These are phyloP conservation scores for Trichoderma oligosporum DNA, from an alignment of 2,329 filamentous ascomycete species.

Conservation along the genomic window DNA sequence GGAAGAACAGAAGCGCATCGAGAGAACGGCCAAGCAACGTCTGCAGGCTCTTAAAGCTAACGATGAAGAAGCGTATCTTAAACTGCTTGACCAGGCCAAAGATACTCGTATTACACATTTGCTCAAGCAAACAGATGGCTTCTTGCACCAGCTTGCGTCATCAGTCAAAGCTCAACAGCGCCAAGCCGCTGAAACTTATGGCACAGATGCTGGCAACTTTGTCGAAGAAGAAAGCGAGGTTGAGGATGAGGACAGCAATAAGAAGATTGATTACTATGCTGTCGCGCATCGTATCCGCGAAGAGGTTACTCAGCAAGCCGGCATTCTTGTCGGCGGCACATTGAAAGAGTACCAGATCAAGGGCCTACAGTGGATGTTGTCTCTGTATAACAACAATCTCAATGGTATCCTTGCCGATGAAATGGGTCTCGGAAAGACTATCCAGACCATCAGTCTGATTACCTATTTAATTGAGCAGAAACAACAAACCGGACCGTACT, in stretches of 20 bases:
- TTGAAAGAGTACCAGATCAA: slow-evolving; percentile 98
- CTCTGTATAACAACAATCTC: slow-evolving; percentile 98
- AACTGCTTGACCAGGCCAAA: slow-evolving; percentile 95
- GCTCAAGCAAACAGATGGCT: slow-evolving; percentile 94
- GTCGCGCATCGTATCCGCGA: slow-evolving; percentile 96
- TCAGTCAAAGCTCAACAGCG: slow-evolving; percentile 95
- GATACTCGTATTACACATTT: slow-evolving; percentile 98
- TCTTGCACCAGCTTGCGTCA: slow-evolving; percentile 89
- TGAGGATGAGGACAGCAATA: slow-evolving; percentile 64
- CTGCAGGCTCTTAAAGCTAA: slow-evolving; percentile 97
- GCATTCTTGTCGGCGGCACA: slow-evolving; percentile 82
- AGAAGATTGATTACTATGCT: slow-evolving; percentile 97
- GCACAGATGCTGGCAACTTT: slow-evolving; percentile 52
- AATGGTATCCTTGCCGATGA: slow-evolving; percentile 98
- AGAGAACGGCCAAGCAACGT: slow-evolving; percentile 98
- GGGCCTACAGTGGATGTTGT: slow-evolving; percentile 99
- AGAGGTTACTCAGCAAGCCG: slow-evolving; percentile 77
- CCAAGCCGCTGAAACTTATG: slow-evolving; percentile 73
- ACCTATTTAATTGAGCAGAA: slow-evolving; percentile 97
- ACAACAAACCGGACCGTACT: slow-evolving; percentile 82
- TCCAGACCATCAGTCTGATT: slow-evolving; percentile 96
- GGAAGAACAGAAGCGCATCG: slow-evolving; percentile 97
- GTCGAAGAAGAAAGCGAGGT: slow-evolving; percentile 65
- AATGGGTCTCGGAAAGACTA: slow-evolving; percentile 99
- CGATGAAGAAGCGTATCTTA: slow-evolving; percentile 98